Evolutionary conservation across 371 early-diverging fungal genomes (phyloP), one percentile per base, ranked within the genome.

Genomic region (Entomophthora muscae): DNA sequence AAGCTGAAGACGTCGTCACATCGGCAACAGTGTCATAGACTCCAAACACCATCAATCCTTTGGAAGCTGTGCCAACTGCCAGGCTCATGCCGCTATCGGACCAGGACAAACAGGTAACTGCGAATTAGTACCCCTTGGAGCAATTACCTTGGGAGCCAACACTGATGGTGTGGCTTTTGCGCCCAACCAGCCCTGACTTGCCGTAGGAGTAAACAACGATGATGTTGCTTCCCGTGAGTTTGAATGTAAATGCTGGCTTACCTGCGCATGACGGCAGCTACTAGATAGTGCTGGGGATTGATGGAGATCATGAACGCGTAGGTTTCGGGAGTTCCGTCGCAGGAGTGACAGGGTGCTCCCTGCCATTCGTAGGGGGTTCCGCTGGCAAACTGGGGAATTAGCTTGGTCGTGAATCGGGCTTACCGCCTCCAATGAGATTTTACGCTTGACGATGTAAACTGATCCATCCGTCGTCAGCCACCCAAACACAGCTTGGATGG

Each of bases 1-100:
- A 42, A 42, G 10, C 42, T 17, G 42, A n/a, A 77, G 72, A 32
- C 5, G 60, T 32, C 23, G 29, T 60, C 5, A 32, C n/a, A 22
- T 22, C 32, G 17, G 30, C n/a, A 51, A 24, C 17, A 10, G 42
- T 30, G 53, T 29, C 30, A 29, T 22, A 62, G 7, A 62, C 0
- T 17, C 29, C 23, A 62, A 28, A 62, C 3, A 62, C 24, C 28
- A n/a, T 13, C 12, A 62, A 13, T 52, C 62, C 62, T 26, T 52
- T 62, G 23, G 52, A 33, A 17, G 53, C 42, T 12, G 62, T 52
- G 12, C 62, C 62, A n/a, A 62, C 42, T 13, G 62, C 62, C 17
- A 62, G 28, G 0, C 22, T 52, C 21, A 52, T 3, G 3, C 62
- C 62, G 29, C 42, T 27, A 29, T 22, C 29, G 24, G 62, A 62